A percentile compares a stretch with the other conserved stretches of the same genome.
Evolutionary conservation across 192 early-diverging fungal species (phyloP).

Genomic region (Umbelopsis vinacea): DNA sequence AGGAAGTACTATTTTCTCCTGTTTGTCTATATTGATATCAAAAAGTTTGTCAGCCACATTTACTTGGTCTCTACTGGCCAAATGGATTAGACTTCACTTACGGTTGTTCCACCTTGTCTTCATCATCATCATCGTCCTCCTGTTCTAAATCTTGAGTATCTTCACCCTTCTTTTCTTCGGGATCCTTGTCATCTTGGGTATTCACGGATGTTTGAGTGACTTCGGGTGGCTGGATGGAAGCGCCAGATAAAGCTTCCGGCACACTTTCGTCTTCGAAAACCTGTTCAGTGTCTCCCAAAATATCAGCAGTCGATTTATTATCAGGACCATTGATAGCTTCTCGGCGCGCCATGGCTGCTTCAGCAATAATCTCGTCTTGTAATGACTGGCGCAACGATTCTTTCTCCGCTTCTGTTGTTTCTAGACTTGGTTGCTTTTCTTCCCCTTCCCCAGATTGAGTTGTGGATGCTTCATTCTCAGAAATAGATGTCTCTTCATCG

Average conservation of each 20-base stretch:
- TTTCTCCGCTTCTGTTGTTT: neutral
- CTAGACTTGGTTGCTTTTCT: neutral
- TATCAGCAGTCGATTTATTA: neutral
- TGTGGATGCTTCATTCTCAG: conserved; percentile 25
- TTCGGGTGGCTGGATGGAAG: neutral
- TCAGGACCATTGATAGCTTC: conserved; percentile 25
- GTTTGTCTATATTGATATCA: neutral
- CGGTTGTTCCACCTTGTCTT: neutral
- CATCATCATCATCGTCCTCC: neutral
- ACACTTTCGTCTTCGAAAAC: conserved; percentile 18
- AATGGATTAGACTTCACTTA: neutral
- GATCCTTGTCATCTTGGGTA: neutral
- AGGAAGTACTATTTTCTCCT: conserved; percentile 22
- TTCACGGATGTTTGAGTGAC: neutral
- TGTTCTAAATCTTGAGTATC: neutral
- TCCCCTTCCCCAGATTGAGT: neutral
- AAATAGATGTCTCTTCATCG: neutral
- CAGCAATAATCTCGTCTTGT: conserved; percentile 40
- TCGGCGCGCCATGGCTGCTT: conserved; percentile 36
- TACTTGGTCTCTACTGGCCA: no score
- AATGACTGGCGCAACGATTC: conserved; percentile 16
- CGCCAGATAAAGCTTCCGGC: neutral
- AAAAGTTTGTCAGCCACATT: neutral
- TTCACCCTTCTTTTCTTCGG: neutral
- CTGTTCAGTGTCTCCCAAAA: conserved; percentile 15